Evolutionary conservation across 1,284 basidiomycete genomes (phyloP).

Genomic region (Sanguinoderma infundibulare): DNA sequence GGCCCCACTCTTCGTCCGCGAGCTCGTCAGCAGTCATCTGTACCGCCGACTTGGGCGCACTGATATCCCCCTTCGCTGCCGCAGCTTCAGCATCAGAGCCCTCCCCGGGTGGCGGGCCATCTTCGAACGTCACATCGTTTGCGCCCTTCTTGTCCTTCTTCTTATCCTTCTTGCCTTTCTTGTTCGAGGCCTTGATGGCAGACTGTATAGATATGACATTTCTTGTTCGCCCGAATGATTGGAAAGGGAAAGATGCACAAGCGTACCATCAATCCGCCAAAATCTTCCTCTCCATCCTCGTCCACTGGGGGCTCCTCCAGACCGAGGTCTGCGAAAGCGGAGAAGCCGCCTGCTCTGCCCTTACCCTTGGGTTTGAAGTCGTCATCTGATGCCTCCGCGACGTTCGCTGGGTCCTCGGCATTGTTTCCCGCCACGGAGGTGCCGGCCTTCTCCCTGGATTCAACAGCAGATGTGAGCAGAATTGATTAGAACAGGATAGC

Average conservation of each 20-base stretch:
- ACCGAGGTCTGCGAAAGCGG: conserved; percentile 57
- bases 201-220: conserved; percentile 29
- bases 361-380: conserved; percentile 36
- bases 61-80: conserved; percentile 40
- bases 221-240: neutral
- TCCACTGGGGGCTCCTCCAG: conserved; percentile 48
- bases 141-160: conserved; percentile 62
- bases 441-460: conserved; percentile 68
- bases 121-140: conserved; percentile 45
- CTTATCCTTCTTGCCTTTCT: conserved; percentile 69
- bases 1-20: conserved; percentile 72
- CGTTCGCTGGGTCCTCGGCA: conserved; percentile 36
- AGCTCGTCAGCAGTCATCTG: conserved; percentile 66
- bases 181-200: conserved; percentile 54
- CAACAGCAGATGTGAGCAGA: neutral
- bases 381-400: conserved; percentile 45
- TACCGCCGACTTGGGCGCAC: conserved; percentile 44
- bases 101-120: conserved; percentile 39
- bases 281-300: conserved; percentile 74
- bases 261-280: conserved; percentile 85
- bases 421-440: conserved; percentile 58
- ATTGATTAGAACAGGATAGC: neutral
- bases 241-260: conserved; percentile 13
- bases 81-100: conserved; percentile 41
- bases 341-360: conserved; percentile 45